phyloP scores from a whole-genome alignment of 208 protist genomes.

The Trypanosoma melophagium region DNA sequence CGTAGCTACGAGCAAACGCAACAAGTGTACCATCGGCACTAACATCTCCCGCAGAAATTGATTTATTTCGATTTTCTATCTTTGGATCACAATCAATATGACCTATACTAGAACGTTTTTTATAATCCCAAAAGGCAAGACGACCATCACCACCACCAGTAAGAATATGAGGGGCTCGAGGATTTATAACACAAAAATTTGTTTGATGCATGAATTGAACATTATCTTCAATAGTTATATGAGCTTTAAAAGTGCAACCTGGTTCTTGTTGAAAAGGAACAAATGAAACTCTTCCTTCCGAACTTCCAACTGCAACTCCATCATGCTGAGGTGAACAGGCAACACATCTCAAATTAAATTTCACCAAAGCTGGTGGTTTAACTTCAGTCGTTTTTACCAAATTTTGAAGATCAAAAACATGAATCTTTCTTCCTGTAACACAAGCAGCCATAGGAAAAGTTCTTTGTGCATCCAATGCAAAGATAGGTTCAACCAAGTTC shows the following conservation, averaged over 20 bases:
- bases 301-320: conserved; percentile 66
- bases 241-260: conserved; percentile 72
- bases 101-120: conserved; percentile 36
- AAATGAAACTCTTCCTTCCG: conserved; percentile 73
- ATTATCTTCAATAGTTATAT: conserved; percentile 42
- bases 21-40: conserved; percentile 56
- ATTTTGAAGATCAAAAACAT: conserved; percentile 66
- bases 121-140: conserved; percentile 44
- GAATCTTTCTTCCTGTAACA: conserved; percentile 56
- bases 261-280: conserved; percentile 36
- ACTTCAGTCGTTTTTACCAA: conserved; percentile 58
- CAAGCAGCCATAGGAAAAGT: conserved; percentile 63
- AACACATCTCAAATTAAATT: conserved; percentile 74
- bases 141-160: conserved; percentile 75
- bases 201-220: conserved; percentile 55
- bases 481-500: conserved; percentile 70
- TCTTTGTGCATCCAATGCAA: conserved; percentile 68
- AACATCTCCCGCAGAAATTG: conserved; percentile 76
- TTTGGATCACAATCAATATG: conserved; percentile 32
- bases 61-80: conserved; percentile 41
- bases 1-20: conserved; percentile 82
- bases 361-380: conserved; percentile 48
- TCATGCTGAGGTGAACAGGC: conserved; percentile 58
- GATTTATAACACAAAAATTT: conserved; percentile 79
- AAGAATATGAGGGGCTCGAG: conserved; percentile 37